These are phyloP conservation scores for Phytophthora ohioensis DNA, from an alignment of 352 stramenopile species.

Conservation along the genomic window DNA sequence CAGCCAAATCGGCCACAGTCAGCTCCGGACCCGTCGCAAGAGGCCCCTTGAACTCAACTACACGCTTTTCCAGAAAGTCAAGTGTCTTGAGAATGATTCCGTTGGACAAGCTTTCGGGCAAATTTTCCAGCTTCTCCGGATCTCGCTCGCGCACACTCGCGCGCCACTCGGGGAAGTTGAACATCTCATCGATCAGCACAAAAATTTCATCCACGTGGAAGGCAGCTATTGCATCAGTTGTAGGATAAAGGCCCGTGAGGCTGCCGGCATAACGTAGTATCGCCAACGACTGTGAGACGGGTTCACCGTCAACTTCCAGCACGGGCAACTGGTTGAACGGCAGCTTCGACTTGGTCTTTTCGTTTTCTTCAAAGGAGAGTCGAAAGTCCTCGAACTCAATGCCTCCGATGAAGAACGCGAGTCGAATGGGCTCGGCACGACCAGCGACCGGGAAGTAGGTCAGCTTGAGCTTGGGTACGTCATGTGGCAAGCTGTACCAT, in stretches of 20 bases:
- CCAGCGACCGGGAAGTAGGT: constrained; percentile 58
- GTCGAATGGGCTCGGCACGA: constrained; percentile 54
- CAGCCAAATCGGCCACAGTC: constrained; percentile 54
- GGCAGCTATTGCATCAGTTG: constrained; percentile 33
- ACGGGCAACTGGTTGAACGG: constrained; percentile 59
- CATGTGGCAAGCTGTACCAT: constrained; percentile 39
- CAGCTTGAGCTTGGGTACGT: constrained; percentile 46
- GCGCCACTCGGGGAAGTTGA: constrained; percentile 24
- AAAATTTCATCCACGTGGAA: constrained; percentile 55
- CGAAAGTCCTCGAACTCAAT: constrained; percentile 61
- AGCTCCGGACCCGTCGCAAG: constrained; percentile 37
- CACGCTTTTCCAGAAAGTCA: constrained; percentile 43
- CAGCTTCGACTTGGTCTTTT: constrained; percentile 40
- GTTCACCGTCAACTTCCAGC: constrained; percentile 55
- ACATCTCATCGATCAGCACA: constrained; percentile 48
- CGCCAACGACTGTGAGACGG: constrained; percentile 49
- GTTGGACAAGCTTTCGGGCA: constrained; percentile 44
- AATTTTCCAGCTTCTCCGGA: constrained; percentile 41
- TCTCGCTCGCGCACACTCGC: constrained; percentile 18
- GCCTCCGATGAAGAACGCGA: constrained; percentile 57
- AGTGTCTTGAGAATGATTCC: constrained; percentile 45
- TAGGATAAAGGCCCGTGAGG: constrained; percentile 51
- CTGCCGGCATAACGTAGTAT: constrained; percentile 73
- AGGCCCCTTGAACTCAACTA: constrained; percentile 33
- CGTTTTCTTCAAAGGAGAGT: constrained; percentile 46